phyloP scores from a whole-genome alignment of 202 grass and related monocot species.

The Panicum hallii region DNA sequence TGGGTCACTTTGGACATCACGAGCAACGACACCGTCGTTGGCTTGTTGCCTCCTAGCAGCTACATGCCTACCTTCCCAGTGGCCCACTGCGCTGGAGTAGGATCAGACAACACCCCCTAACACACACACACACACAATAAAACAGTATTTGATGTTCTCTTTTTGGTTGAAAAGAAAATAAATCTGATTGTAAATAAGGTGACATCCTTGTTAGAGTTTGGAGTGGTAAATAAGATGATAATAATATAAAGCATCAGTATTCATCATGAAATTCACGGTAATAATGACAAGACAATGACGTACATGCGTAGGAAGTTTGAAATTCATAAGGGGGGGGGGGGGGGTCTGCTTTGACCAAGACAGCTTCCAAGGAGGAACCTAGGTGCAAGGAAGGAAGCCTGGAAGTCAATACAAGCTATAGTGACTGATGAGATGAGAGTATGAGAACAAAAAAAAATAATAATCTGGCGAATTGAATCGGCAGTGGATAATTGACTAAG shows the following conservation, averaged over 20 bases:
- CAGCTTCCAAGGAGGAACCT: slow-evolving; percentile 28
- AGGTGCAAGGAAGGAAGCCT: neutral
- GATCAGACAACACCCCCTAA: neutral
- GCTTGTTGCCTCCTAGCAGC: neutral
- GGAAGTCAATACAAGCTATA: slow-evolving; percentile 18
- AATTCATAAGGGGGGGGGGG: neutral
- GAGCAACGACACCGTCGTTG: neutral
- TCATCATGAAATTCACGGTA: neutral
- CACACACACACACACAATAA: too few species aligned
- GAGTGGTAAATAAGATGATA: neutral
- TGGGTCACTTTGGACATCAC: slow-evolving; percentile 1
- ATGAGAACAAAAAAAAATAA: neutral
- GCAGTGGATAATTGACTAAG: slow-evolving; percentile 22
- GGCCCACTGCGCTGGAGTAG: slow-evolving; percentile 3
- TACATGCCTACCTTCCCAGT: slow-evolving; percentile 16
- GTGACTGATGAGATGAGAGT: neutral
- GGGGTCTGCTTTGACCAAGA: slow-evolving; percentile 27
- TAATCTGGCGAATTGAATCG: neutral
- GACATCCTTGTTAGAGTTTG: neutral
- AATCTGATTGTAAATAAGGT: neutral
- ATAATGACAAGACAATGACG: neutral
- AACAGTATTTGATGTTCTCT: neutral
- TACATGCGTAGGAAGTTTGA: neutral
- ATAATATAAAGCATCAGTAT: neutral
- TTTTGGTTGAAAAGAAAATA: too few species aligned